phyloP scores from a whole-genome alignment of 371 early-diverging fungal genomes.

The Syncephalastrum contaminatum region DNA sequence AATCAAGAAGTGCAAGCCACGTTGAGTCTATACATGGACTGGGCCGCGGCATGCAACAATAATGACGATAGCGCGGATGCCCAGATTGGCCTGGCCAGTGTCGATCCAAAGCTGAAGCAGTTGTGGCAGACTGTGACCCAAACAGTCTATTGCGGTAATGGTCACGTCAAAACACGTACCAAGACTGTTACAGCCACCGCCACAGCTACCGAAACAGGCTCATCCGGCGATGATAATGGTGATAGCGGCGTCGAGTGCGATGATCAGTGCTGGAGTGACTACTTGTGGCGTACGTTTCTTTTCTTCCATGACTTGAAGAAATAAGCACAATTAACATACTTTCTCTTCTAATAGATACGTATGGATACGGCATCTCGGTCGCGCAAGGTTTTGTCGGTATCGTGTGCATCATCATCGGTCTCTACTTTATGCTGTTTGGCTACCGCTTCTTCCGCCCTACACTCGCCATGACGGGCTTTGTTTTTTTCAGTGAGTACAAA shows the following conservation, averaged over 20 bases:
- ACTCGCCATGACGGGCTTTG: conserved; percentile 42
- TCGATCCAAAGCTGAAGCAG: conserved; percentile 12
- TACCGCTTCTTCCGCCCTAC: conserved; percentile 46
- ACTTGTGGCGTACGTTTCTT: conserved; percentile 38
- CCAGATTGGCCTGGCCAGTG: conserved; percentile 5
- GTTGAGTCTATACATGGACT: conserved; percentile 29
- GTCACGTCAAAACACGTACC: conserved; percentile 31
- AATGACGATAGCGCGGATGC: conserved; percentile 10
- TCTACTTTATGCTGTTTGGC: conserved; percentile 41
- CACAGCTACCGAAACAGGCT: conserved; percentile 11
- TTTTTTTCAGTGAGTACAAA: conserved; percentile 42
- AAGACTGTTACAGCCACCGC: conserved; percentile 27
- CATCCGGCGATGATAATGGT: conserved; percentile 9
- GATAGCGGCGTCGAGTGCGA: conserved; percentile 17
- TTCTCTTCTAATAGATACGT: conserved; percentile 27
- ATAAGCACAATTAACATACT: background rate
- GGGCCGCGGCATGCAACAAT: conserved; percentile 30
- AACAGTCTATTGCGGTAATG: conserved; percentile 38
- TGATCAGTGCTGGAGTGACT: conserved; percentile 41
- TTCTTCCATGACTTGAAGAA: background rate
- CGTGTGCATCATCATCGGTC: conserved; percentile 34
- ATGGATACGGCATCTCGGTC: conserved; percentile 39
- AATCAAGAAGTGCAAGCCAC: conserved; percentile 14
- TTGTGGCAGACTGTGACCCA: conserved; percentile 36
- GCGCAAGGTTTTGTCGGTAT: conserved; percentile 44